Percentiles rank a stretch among this genome's conserved stretches.
phyloP scores from a whole-genome alignment of 371 early-diverging fungal genomes.

The Dinochytrium kinnereticum region DNA sequence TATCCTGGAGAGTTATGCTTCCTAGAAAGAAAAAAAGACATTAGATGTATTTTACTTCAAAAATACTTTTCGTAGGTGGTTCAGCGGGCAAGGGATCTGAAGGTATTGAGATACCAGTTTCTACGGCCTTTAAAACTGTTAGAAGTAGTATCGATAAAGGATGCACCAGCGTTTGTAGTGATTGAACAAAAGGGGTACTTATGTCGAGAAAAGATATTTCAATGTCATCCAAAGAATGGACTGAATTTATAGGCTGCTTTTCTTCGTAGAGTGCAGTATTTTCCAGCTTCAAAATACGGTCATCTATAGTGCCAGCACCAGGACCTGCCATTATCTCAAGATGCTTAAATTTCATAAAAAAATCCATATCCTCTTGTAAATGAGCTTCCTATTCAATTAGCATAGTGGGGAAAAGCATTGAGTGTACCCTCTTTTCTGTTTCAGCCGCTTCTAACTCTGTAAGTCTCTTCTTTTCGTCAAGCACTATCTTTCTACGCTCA shows the following conservation, averaged over 20 bases:
- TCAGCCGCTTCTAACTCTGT: constrained; percentile 30
- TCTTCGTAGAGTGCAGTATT: background rate
- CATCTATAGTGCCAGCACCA: background rate
- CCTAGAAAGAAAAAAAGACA: too few relatives aligned
- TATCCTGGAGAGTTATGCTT: background rate
- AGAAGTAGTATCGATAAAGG: too few relatives aligned
- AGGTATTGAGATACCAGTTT: too few relatives aligned
- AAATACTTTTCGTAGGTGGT: too few relatives aligned
- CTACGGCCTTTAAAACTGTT: too few relatives aligned
- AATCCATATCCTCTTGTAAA: constrained; percentile 30
- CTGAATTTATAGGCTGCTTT: background rate
- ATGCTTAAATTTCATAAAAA: constrained; percentile 2
- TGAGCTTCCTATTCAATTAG: constrained; percentile 22
- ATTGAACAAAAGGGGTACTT: background rate
- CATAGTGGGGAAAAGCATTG: too few relatives aligned
- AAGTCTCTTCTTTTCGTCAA: constrained; percentile 24
- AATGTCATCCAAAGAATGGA: background rate
- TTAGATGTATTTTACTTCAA: too few relatives aligned
- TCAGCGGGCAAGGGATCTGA: too few relatives aligned
- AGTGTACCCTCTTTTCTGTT: constrained; percentile 18
- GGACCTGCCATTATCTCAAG: background rate
- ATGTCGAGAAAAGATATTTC: background rate
- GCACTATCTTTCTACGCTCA: constrained; percentile 20
- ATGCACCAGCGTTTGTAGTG: background rate
- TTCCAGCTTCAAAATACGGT: background rate